These are phyloP conservation scores for Amanita exitialis DNA, from an alignment of 768 basidiomycete genomes.

Conservation along the genomic window DNA sequence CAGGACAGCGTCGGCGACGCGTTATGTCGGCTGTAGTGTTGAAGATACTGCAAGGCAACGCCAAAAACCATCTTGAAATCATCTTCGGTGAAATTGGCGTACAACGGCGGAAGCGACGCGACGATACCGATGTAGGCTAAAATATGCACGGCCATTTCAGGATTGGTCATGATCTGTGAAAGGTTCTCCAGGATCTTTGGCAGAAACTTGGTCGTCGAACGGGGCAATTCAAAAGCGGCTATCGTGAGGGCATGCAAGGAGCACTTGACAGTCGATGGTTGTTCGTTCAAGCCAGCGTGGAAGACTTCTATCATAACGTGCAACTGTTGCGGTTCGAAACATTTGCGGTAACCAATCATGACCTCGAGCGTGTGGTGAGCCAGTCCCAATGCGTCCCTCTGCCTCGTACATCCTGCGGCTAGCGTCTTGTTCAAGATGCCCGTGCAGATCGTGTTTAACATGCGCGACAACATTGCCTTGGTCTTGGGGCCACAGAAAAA, in stretches of 20 bases:
- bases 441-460: conserved; percentile 61
- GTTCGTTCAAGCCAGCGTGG: conserved; percentile 57
- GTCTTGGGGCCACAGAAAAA: conserved; percentile 88
- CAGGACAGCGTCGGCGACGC: conserved; percentile 58
- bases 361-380: conserved; percentile 85
- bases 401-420: conserved; percentile 39
- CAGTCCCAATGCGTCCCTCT: conserved; percentile 78
- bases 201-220: conserved; percentile 71
- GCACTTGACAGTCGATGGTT: conserved; percentile 72
- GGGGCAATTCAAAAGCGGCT: conserved; percentile 76
- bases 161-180: conserved; percentile 89
- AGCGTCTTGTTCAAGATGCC: conserved; percentile 52
- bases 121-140: conserved; percentile 85
- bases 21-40: conserved; percentile 69
- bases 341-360: conserved; percentile 75
- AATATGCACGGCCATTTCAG: conserved; percentile 92
- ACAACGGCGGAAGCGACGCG: conserved; percentile 68
- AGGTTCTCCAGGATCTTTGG: conserved; percentile 79
- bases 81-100: conserved; percentile 83
- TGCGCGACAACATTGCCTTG: conserved; percentile 44
- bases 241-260: conserved; percentile 87
- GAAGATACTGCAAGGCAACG: conserved; percentile 88
- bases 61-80: conserved; percentile 94
- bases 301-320: conserved; percentile 70
- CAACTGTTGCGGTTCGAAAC: conserved; percentile 58